A percentile compares a stretch with the other conserved stretches of the same genome.
These are phyloP conservation scores for Penicillium crystallinum DNA, from an alignment of 495 filamentous ascomycete species.

Conservation along the genomic window DNA sequence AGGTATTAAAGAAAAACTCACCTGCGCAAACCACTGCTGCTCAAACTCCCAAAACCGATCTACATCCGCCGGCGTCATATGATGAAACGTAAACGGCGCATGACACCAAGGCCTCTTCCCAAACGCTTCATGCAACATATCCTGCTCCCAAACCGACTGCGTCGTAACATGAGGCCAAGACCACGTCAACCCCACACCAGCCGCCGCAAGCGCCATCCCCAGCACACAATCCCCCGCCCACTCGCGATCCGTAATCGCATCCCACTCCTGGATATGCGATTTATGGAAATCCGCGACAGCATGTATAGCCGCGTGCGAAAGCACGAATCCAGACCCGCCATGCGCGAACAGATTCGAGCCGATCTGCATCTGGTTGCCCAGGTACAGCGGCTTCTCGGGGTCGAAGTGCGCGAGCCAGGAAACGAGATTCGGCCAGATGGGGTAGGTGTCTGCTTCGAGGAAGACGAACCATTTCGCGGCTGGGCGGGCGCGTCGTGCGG, in stretches of 20 bases:
- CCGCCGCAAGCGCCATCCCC: constrained; percentile 36
- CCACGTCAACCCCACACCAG: constrained; percentile 29
- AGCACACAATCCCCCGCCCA: constrained; percentile 46
- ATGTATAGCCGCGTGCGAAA: constrained; percentile 36
- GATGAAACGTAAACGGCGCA: constrained; percentile 44
- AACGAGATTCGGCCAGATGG: constrained; percentile 58
- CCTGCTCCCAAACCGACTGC: constrained; percentile 33
- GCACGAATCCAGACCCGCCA: constrained; percentile 59
- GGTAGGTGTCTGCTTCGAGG: constrained; percentile 63
- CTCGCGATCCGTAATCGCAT: constrained; percentile 23
- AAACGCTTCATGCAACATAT: constrained; percentile 32
- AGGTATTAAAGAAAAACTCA: background rate
- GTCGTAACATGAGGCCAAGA: constrained; percentile 34
- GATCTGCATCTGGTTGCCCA: constrained; percentile 50
- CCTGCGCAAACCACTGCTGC: constrained; percentile 32
- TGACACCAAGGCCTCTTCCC: constrained; percentile 44
- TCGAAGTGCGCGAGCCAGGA: constrained; percentile 51
- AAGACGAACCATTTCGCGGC: constrained; percentile 62
- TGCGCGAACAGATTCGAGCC: constrained; percentile 51
- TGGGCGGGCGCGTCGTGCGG: constrained; percentile 46
- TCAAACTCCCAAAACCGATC: constrained; percentile 37
- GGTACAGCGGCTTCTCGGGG: constrained; percentile 43
- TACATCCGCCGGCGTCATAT: constrained; percentile 40
- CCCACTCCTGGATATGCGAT: constrained; percentile 19
- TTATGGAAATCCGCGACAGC: constrained; percentile 17